A percentile compares a stretch with the other conserved stretches of the same genome.
phyloP scores from a whole-genome alignment of 768 basidiomycete genomes.

The Panellus pusillus region DNA sequence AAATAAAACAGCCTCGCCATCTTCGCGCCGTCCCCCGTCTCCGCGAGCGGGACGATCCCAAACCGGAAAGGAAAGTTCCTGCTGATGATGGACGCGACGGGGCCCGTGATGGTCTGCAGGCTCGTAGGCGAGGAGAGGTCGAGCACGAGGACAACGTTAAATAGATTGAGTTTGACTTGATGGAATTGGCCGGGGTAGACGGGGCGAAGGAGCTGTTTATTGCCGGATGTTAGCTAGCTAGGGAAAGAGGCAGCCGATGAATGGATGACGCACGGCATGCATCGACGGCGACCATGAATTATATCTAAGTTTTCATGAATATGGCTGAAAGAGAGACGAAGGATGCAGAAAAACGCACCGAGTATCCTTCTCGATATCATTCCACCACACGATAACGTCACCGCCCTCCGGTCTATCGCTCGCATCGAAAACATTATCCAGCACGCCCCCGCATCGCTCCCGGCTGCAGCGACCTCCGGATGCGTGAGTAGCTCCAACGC shows the following conservation, averaged over 20 bases:
- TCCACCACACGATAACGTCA: slow-evolving; percentile 79
- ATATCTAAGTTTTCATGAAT: slow-evolving; percentile 39
- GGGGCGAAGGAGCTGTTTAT: slow-evolving; percentile 69
- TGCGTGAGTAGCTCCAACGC: slow-evolving; percentile 77
- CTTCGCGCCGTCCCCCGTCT: slow-evolving; percentile 51
- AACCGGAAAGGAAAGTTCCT: slow-evolving; percentile 78
- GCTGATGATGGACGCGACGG: slow-evolving; percentile 69
- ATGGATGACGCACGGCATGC: slow-evolving; percentile 39
- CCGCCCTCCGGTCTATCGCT: slow-evolving; percentile 85
- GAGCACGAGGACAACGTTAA: slow-evolving; percentile 79
- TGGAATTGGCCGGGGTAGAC: slow-evolving; percentile 80
- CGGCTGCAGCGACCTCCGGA: slow-evolving; percentile 50
- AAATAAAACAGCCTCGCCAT: slow-evolving; percentile 78
- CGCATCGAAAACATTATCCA: slow-evolving; percentile 86
- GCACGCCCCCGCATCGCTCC: slow-evolving; percentile 43
- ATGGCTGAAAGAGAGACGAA: not conserved
- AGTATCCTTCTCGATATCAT: slow-evolving; percentile 84
- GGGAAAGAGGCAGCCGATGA: not conserved
- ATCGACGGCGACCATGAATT: slow-evolving; percentile 52
- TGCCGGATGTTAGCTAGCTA: not conserved
- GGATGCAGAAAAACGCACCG: slow-evolving; percentile 43
- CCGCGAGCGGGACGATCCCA: slow-evolving; percentile 77
- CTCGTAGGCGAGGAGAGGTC: slow-evolving; percentile 70
- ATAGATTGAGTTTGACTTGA: slow-evolving; percentile 71
- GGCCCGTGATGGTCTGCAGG: slow-evolving; percentile 60